phyloP scores from a whole-genome alignment of 768 basidiomycete species.

The button mushroom (Agaricus bisporus) region DNA sequence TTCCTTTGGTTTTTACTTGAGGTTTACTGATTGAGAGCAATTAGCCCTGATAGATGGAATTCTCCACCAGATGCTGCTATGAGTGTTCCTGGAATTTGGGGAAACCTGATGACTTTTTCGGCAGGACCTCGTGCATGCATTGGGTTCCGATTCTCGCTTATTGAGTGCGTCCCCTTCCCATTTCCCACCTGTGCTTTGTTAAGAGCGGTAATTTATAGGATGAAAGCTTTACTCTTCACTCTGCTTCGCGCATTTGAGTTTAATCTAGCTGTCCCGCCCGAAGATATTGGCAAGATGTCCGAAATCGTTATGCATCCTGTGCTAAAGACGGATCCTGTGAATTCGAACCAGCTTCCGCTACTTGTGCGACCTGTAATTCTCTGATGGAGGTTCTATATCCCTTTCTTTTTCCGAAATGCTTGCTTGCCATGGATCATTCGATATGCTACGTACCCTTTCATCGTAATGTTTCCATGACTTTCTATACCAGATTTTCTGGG shows the following conservation, averaged over 20 bases:
- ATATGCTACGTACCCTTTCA: no score
- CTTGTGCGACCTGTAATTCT: conserved; percentile 20
- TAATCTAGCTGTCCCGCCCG: conserved; percentile 42
- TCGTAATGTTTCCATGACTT: no score
- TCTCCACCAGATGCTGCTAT: conserved; percentile 34
- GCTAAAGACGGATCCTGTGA: conserved; percentile 30
- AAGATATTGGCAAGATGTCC: conserved; percentile 33
- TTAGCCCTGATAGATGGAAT: conserved; percentile 62
- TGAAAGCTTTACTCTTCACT: conserved; percentile 35
- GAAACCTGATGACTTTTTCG: conserved; percentile 51
- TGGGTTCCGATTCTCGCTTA: conserved; percentile 58
- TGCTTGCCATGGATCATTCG: no score
- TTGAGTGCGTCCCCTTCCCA: conserved; percentile 36
- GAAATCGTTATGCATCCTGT: conserved; percentile 35
- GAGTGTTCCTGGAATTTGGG: conserved; percentile 51
- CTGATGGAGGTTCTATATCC: background rate
- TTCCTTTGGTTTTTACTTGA: background rate
- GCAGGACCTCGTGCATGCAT: conserved; percentile 62
- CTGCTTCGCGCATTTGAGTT: conserved; percentile 50
- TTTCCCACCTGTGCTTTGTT: background rate
- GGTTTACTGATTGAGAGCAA: background rate
- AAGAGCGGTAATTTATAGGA: conserved; percentile 10
- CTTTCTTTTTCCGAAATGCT: no score
- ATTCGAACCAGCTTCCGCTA: conserved; percentile 38
- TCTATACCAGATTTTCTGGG: no score